These are phyloP conservation scores for Aspergillus fructus DNA, from an alignment of 2,329 filamentous ascomycete species.

Conservation along the genomic window DNA sequence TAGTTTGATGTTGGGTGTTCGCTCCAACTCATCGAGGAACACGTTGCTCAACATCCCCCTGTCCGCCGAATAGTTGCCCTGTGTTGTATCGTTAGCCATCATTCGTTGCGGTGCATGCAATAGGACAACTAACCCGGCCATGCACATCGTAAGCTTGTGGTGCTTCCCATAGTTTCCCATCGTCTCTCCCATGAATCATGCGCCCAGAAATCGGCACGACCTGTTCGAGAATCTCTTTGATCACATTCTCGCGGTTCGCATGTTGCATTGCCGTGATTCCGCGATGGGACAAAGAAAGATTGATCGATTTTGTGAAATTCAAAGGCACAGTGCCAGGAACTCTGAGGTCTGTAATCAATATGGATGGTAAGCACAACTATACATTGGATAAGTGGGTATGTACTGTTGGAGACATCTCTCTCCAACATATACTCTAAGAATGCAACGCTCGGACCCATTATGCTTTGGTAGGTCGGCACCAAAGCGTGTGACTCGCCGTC, in stretches of 20 bases:
- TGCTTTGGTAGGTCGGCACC: too few relatives aligned
- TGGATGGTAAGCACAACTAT: conserved; percentile 6
- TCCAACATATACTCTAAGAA: too few relatives aligned
- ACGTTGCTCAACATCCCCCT: conserved; percentile 77
- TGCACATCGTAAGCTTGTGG: conserved; percentile 89
- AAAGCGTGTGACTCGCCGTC: too few relatives aligned
- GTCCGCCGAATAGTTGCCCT: conserved; percentile 86
- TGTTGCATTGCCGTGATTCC: conserved; percentile 84
- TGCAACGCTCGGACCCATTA: too few relatives aligned
- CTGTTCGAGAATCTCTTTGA: conserved; percentile 70
- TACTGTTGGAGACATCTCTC: not conserved
- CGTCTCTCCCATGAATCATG: conserved; percentile 81
- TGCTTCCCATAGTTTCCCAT: conserved; percentile 69
- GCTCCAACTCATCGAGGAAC: conserved; percentile 79
- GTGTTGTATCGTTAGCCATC: conserved; percentile 9
- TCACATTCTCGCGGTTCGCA: conserved; percentile 64
- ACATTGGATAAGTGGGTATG: not conserved
- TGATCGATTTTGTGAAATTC: conserved; percentile 99
- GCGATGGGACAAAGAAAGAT: conserved; percentile 88
- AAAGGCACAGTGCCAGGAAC: conserved; percentile 78
- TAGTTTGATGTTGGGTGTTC: conserved; percentile 83
- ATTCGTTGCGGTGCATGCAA: not conserved
- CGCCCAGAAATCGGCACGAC: conserved; percentile 93
- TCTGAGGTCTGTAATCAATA: conserved; percentile 67
- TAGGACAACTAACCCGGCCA: conserved; percentile 63